Evolutionary conservation across 2,329 filamentous ascomycete species (phyloP).

Genomic region (Fusarium domesticum): DNA sequence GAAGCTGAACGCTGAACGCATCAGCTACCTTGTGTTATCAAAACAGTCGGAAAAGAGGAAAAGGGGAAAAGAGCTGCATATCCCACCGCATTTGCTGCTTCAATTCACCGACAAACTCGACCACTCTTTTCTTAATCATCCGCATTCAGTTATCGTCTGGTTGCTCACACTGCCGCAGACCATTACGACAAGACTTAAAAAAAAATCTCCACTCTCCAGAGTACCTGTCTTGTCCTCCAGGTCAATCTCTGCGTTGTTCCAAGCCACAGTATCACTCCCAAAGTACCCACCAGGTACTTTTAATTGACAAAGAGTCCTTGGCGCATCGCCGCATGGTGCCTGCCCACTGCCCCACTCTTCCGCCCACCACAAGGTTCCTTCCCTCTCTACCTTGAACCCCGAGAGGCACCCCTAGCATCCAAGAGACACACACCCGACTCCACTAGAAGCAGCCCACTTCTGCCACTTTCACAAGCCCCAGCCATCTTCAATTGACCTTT

Average conservation of each 20-base stretch:
- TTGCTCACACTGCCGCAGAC: not conserved
- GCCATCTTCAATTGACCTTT: constrained; percentile 22
- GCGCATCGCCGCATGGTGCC: constrained; percentile 3
- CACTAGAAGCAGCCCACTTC: constrained; percentile 28
- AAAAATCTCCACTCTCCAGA: not conserved
- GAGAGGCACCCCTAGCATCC: not conserved
- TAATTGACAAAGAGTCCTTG: not conserved
- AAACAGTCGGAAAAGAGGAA: not conserved
- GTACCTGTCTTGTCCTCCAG: not conserved
- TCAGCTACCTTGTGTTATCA: not conserved
- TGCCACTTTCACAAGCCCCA: constrained; percentile 20
- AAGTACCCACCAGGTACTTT: not conserved
- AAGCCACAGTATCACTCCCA: not conserved
- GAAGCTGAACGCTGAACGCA: not conserved
- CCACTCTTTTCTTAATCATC: not conserved
- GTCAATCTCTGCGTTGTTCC: not conserved
- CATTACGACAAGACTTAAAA: not conserved
- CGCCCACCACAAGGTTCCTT: not conserved
- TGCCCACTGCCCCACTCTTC: constrained; percentile 17
- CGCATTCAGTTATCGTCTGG: not conserved
- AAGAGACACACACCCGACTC: constrained; percentile 13
- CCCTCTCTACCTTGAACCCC: not conserved
- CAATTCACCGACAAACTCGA: not conserved
- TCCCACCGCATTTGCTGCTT: not conserved
- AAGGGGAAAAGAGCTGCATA: not conserved